Conservation (phyloP, 345 rosid species). For the Citrus australasica region DNA sequence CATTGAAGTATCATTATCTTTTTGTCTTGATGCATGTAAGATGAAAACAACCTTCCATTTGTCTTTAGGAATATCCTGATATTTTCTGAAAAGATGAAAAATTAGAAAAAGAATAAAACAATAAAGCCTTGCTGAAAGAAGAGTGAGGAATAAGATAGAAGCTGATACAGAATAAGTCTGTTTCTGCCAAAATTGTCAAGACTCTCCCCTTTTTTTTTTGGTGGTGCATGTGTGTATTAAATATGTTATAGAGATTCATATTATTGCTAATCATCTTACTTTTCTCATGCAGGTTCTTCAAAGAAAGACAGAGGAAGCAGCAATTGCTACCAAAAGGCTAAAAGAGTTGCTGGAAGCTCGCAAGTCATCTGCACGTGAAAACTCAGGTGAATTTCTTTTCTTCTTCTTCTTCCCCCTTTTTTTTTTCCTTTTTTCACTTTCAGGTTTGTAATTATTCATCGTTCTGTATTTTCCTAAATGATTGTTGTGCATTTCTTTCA, state of each 20-base stretch:
- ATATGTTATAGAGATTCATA: neutral
- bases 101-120: neutral
- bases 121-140: neutral
- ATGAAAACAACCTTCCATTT: neutral
- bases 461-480: constrained; percentile 9
- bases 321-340: constrained; percentile 76
- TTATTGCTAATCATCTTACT: neutral
- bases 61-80: neutral
- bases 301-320: constrained; percentile 85
- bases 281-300: constrained; percentile 63
- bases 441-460: neutral
- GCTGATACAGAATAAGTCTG: neutral
- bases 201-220: neutral
- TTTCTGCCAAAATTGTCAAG: neutral
- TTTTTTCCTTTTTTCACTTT: neutral
- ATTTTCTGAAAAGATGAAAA: neutral
- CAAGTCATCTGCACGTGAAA: constrained; percentile 52
- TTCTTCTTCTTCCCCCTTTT: neutral
- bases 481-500: constrained; percentile 29
- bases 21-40: neutral
- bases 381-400: constrained; percentile 24
- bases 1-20: neutral
- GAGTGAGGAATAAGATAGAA: neutral
- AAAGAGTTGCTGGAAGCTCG: constrained; percentile 77
- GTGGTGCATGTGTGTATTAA: too few species aligned